phyloP scores from a whole-genome alignment of 805 yeast genomes.

The Starmera amethionina region DNA sequence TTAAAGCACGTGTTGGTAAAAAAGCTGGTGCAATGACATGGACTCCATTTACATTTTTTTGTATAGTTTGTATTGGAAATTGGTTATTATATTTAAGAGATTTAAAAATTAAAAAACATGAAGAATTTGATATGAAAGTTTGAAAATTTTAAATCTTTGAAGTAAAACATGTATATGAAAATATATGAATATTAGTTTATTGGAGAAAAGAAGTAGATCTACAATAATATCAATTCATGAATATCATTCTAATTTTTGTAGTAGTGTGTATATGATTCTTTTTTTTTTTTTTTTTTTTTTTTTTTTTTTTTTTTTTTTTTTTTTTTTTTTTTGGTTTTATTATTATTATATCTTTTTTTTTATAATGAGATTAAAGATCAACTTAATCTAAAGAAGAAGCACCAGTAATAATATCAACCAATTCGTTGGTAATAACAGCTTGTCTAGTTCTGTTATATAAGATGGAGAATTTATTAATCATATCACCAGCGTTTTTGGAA shows the following conservation, averaged over 20 bases:
- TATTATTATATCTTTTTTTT: neutral
- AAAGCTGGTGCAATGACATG: conserved; percentile 53
- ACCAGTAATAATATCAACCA: conserved; percentile 99
- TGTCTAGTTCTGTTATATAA: conserved; percentile 99
- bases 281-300: neutral
- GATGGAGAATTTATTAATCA: conserved; percentile 93
- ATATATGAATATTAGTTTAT: too few species aligned
- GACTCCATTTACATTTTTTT: conserved; percentile 43
- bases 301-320: neutral
- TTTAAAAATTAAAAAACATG: conserved; percentile 12
- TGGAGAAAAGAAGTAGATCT: too few species aligned
- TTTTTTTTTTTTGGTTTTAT: neutral
- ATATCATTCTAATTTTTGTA: too few species aligned
- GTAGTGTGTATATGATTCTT: neutral
- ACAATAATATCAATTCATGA: too few species aligned
- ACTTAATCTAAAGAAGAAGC: conserved; percentile 91
- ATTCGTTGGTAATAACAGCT: conserved; percentile 98
- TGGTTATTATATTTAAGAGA: conserved; percentile 26
- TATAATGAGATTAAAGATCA: conserved; percentile 9
- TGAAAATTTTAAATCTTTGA: conserved; percentile 2
- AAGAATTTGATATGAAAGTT: conserved; percentile 15
- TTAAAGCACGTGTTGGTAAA: conserved; percentile 33
- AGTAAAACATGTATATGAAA: too few species aligned
- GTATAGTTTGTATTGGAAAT: conserved; percentile 30
- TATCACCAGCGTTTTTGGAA: conserved; percentile 98